phyloP scores from a whole-genome alignment of 1,284 basidiomycete species.

The Tylopilus orsonianus region DNA sequence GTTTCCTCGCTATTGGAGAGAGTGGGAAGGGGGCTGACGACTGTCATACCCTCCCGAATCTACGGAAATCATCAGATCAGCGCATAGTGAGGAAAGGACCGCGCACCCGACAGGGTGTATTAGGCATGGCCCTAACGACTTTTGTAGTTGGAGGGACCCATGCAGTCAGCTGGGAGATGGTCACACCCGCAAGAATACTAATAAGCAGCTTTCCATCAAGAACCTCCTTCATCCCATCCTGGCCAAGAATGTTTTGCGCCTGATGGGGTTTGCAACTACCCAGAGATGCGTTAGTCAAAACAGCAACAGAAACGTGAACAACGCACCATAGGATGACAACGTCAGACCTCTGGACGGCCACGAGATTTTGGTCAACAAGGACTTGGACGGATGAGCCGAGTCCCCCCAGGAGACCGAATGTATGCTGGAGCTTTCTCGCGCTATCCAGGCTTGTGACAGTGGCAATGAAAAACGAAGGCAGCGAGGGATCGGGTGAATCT shows the following conservation, averaged over 20 bases:
- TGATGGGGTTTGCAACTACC: conserved; percentile 92
- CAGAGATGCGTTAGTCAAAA: conserved; percentile 1
- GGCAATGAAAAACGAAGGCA: conserved; percentile 85
- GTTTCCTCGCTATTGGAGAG: conserved; percentile 43
- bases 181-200: conserved; percentile 95
- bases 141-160: conserved; percentile 80
- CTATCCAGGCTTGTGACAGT: conserved; percentile 85
- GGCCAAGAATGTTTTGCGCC: conserved; percentile 72
- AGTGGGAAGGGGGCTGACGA: conserved; percentile 72
- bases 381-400: conserved; percentile 71
- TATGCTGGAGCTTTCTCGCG: conserved; percentile 65
- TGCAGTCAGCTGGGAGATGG: conserved; percentile 75
- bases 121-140: conserved; percentile 97
- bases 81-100: background rate
- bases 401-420: conserved; percentile 60
- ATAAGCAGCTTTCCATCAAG: conserved; percentile 90
- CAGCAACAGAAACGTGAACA: conserved; percentile 4
- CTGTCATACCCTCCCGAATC: conserved; percentile 98
- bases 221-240: conserved; percentile 84
- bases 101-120: conserved; percentile 92
- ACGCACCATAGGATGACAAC: conserved; percentile 86
- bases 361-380: conserved; percentile 67
- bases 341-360: conserved; percentile 73
- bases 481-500: conserved; percentile 57
- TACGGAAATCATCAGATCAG: conserved; percentile 33